Percentiles rank a stretch among this genome's conserved stretches.
Evolutionary conservation across 1,139 yeast species (phyloP).

Genomic region (Arxiozyma heterogenica): DNA sequence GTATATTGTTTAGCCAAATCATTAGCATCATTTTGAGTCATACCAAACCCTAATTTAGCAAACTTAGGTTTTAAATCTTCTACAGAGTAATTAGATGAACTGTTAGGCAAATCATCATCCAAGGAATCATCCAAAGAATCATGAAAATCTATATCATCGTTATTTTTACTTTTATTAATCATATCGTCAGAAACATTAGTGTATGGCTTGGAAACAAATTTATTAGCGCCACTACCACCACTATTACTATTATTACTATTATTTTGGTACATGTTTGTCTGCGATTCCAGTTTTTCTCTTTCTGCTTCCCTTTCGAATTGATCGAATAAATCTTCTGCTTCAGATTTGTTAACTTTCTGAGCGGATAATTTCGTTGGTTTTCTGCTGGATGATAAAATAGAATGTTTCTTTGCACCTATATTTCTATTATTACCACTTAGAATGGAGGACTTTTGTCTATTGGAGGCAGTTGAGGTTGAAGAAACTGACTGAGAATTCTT

Average conservation of each 20-base stretch:
- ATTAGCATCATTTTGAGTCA: constrained; percentile 49
- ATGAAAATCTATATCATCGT: constrained; percentile 5
- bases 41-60: constrained; percentile 79
- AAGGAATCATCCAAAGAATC: constrained; percentile 5
- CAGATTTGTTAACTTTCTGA: constrained; percentile 41
- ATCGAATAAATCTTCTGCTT: constrained; percentile 67
- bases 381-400: constrained; percentile 29
- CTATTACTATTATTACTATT: constrained; percentile 7
- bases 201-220: not conserved
- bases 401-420: constrained; percentile 24
- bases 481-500: constrained; percentile 17
- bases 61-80: constrained; percentile 61
- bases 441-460: constrained; percentile 19
- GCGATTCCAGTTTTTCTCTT: constrained; percentile 43
- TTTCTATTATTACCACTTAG: constrained; percentile 3
- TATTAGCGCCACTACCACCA: constrained; percentile 7
- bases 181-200: not conserved
- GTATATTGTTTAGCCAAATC: constrained; percentile 34
- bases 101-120: constrained; percentile 6
- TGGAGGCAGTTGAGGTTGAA: constrained; percentile 7
- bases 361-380: constrained; percentile 50
- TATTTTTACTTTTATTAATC: constrained; percentile 4
- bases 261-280: constrained; percentile 8
- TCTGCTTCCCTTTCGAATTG: constrained; percentile 83
- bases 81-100: constrained; percentile 28